Base-by-base conservation (phyloP, 2,329 filamentous ascomycete genomes). In the Diaporthe vexans region DNA sequence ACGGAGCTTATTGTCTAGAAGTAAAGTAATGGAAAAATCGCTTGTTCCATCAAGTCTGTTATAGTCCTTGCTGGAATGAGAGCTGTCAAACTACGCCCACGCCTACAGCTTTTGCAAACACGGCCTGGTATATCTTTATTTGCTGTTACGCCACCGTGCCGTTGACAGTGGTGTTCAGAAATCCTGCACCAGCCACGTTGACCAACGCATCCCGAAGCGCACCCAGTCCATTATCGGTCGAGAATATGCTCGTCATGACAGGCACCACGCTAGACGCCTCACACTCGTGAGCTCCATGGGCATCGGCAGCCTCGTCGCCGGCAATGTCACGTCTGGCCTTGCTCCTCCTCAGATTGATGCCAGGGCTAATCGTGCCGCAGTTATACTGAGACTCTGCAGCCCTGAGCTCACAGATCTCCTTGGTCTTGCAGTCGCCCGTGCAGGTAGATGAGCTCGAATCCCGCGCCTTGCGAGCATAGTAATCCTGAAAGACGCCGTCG, bases 321-420 rank as follows among this genome's bases (percentile, higher is more conserved):
- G 40, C 54, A 6, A 71, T 15, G n/a, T 43, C 72, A 9, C 61
- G 68, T 61, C 58, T 67, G 4, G 21, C 48, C 61, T 57, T 57
- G 17, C 71, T 73, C 51, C 54, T 48, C 58, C 2, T 56, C 29
- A 76, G 68, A 33, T 76, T 73, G 52, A 76, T 68, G 1, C 74
- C 74, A 17, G 74, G 74, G 37, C 57, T 70, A 11, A 74, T 26
- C 3, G 74, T 73, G 8, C 54, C 74, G 56, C 83, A 85, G 71
- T 83, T 84, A 72, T 81, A 81, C 76, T 84, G 83, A 21, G 81
- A 79, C 72, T 84, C 80, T 1, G 81, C 83, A 1, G 80, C 82
- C 10, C 82, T 78, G 40, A 85, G 73, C 57, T 79, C 79, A 67
- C 84, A 85, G 21, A 85, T 82, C 74, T 83, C 81, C 29, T 76